A percentile compares a stretch with the other conserved stretches of the same genome.
phyloP scores from a whole-genome alignment of 768 basidiomycete genomes.

The Crucibulum laeve region DNA sequence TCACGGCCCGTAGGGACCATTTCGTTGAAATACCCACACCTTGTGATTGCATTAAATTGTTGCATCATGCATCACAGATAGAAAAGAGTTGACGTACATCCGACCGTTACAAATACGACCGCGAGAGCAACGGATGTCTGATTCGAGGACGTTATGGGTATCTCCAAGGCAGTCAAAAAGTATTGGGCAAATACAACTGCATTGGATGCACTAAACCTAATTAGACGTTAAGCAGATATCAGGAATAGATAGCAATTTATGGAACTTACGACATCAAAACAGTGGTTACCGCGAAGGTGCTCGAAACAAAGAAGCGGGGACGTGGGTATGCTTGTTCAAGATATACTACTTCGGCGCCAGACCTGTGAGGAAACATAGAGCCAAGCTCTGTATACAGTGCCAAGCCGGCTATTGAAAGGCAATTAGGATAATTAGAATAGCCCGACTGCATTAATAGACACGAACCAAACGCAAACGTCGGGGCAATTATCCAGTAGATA shows the following conservation, averaged over 20 bases:
- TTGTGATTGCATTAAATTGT: slow-evolving; percentile 7
- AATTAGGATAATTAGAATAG: background rate
- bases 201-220: slow-evolving; percentile 26
- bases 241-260: slow-evolving; percentile 2
- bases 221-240: background rate
- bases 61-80: background rate
- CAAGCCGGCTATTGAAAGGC: slow-evolving; percentile 25
- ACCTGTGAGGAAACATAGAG: slow-evolving; percentile 42
- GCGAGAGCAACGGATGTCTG: slow-evolving; percentile 22
- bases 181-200: slow-evolving; percentile 35
- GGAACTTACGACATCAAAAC: slow-evolving; percentile 28
- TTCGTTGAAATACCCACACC: slow-evolving; percentile 30
- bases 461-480: slow-evolving; percentile 28
- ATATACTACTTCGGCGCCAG: slow-evolving; percentile 47
- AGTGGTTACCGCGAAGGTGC: slow-evolving; percentile 34
- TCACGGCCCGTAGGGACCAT: slow-evolving; percentile 27
- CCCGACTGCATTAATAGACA: background rate
- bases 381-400: slow-evolving; percentile 38
- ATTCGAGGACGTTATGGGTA: slow-evolving; percentile 20
- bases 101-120: slow-evolving; percentile 19
- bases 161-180: slow-evolving; percentile 23
- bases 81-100: slow-evolving; percentile 15
- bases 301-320: slow-evolving; percentile 39
- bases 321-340: slow-evolving; percentile 41
- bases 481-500: slow-evolving; percentile 25